phyloP scores from a whole-genome alignment of 2,329 filamentous ascomycete genomes.

The Penicillium verrucosum region DNA sequence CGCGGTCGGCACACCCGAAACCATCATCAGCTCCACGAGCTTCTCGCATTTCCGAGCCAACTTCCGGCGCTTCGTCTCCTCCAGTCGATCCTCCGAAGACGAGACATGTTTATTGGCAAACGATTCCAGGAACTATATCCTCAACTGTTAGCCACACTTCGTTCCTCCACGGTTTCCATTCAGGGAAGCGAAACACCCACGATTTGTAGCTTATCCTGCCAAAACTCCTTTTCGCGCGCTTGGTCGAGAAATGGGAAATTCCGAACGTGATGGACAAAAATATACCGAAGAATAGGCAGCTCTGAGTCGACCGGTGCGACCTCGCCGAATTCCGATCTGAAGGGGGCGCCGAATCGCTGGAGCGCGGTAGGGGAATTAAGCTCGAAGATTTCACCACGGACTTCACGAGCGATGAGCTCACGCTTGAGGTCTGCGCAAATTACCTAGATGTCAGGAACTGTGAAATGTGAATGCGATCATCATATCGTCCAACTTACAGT shows the following conservation, averaged over 20 bases:
- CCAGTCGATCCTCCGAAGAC: constrained; percentile 89
- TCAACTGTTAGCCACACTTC: constrained; percentile 3
- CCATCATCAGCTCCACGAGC: constrained; percentile 98
- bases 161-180: background rate
- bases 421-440: constrained; percentile 75
- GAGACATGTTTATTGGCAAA: constrained; percentile 97
- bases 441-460: constrained; percentile 8
- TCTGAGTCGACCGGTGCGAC: constrained; percentile 91
- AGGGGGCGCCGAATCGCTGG: constrained; percentile 91
- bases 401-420: constrained; percentile 87
- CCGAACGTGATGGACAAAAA: constrained; percentile 96
- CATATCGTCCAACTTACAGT: constrained; percentile 62
- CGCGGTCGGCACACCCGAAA: constrained; percentile 90
- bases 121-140: constrained; percentile 79
- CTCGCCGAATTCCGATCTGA: constrained; percentile 87
- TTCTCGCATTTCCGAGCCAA: constrained; percentile 91
- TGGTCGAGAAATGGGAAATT: constrained; percentile 98
- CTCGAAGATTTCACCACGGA: constrained; percentile 84
- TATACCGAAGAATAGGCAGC: constrained; percentile 87
- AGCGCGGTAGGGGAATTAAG: constrained; percentile 93
- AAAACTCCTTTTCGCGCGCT: constrained; percentile 97
- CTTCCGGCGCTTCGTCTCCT: constrained; percentile 93
- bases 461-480: background rate
- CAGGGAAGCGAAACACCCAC: constrained; percentile 54
- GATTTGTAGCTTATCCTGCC: constrained; percentile 96